A percentile compares a stretch with the other conserved stretches of the same genome.
Evolutionary conservation across 225 moss, liverwort and hornwort species (phyloP).

Genomic region (Marchantia paleacea): DNA sequence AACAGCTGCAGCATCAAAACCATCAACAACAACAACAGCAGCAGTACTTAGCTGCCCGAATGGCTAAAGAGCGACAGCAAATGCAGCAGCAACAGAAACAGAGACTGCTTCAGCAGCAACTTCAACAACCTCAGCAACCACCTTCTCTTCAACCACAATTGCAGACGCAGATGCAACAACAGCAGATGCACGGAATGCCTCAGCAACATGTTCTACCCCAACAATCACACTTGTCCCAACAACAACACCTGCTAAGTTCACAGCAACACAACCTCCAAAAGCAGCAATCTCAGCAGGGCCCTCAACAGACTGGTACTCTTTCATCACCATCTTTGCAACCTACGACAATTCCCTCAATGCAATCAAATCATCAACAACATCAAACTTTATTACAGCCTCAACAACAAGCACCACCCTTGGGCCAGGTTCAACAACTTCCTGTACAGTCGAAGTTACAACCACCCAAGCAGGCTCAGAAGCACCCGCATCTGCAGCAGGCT

Average conservation of each 20-base stretch:
- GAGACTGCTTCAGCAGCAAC: slow-evolving; percentile 41
- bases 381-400: slow-evolving; percentile 39
- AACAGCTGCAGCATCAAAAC: slow-evolving; percentile 49
- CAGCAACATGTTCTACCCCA: slow-evolving; percentile 41
- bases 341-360: slow-evolving; percentile 26
- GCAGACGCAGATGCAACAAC: slow-evolving; percentile 36
- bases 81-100: slow-evolving; percentile 44
- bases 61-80: slow-evolving; percentile 48
- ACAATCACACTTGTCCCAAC: slow-evolving; percentile 39
- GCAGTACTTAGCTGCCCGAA: slow-evolving; percentile 33
- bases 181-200: slow-evolving; percentile 30
- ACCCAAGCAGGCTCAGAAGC: slow-evolving; percentile 47
- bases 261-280: slow-evolving; percentile 42
- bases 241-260: slow-evolving; percentile 37
- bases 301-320: slow-evolving; percentile 39
- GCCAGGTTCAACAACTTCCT: slow-evolving; percentile 40
- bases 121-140: slow-evolving; percentile 45
- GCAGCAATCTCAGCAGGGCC: slow-evolving; percentile 35
- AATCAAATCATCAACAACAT: slow-evolving; percentile 34
- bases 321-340: slow-evolving; percentile 46
- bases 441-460: slow-evolving; percentile 46
- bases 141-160: slow-evolving; percentile 33
- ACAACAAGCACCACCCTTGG: slow-evolving; percentile 36
- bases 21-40: slow-evolving; percentile 39
- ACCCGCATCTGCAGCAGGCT: slow-evolving; percentile 41